A percentile compares a stretch with the other conserved stretches of the same genome.
Evolutionary conservation across 1,139 yeast species (phyloP).

Genomic region (Kodamaea arcana): DNA sequence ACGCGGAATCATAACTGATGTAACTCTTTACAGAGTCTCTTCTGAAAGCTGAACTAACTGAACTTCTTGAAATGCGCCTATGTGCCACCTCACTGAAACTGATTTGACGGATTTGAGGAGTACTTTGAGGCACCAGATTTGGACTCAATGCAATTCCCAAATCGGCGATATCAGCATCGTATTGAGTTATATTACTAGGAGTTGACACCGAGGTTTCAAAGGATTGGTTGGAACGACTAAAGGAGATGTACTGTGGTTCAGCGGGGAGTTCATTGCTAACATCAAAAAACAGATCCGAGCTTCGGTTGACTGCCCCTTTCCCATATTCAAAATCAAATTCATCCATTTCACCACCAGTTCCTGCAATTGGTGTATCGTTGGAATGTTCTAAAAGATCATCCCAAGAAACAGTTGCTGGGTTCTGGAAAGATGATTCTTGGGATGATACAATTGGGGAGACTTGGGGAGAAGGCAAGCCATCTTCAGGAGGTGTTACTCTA

Average conservation of each 20-base stretch:
- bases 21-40: slow-evolving; percentile 47
- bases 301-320: slow-evolving; percentile 1
- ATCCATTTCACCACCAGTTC: slow-evolving; percentile 5
- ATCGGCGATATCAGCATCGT: slow-evolving; percentile 42
- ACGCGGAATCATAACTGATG: slow-evolving; percentile 53
- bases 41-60: slow-evolving; percentile 26
- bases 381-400: slow-evolving; percentile 31
- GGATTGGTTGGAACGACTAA: slow-evolving; percentile 16
- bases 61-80: slow-evolving; percentile 24
- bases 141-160: slow-evolving; percentile 46
- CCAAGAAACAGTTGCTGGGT: slow-evolving; percentile 44
- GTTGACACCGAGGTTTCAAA: slow-evolving; percentile 32
- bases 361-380: slow-evolving; percentile 9
- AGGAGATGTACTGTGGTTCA: slow-evolving; percentile 12
- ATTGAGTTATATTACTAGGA: slow-evolving; percentile 40
- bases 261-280: slow-evolving; percentile 16
- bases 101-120: slow-evolving; percentile 18
- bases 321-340: slow-evolving; percentile 1
- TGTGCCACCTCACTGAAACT: slow-evolving; percentile 22
- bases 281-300: slow-evolving; percentile 16
- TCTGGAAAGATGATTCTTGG: slow-evolving; percentile 36
- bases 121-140: slow-evolving; percentile 20
- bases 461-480: background rate
- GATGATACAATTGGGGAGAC: slow-evolving; percentile 11
- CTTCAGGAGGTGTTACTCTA: background rate